Evolutionary conservation across 23 red algal species (phyloP).

Genomic region (Gracilaria gracilis): DNA sequence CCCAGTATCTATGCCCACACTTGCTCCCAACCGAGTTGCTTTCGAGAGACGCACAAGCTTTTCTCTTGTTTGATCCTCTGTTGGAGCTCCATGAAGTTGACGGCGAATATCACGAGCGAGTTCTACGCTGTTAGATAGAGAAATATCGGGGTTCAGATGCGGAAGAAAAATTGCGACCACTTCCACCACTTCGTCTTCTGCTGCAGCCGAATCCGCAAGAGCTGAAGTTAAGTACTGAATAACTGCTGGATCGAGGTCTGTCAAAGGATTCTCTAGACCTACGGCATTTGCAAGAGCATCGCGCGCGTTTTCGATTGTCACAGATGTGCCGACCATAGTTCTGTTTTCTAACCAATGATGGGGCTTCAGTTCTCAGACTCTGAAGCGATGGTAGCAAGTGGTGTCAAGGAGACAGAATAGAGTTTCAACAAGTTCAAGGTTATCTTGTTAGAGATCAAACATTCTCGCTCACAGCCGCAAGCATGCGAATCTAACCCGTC

Average conservation of each 20-base stretch:
- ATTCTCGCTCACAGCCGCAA: too few species aligned
- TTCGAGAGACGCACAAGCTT: conserved; percentile 61
- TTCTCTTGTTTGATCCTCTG: conserved; percentile 38
- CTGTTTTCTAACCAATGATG: background rate
- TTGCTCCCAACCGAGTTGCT: conserved; percentile 73
- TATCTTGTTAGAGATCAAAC: too few species aligned
- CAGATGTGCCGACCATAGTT: background rate
- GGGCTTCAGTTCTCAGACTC: too few species aligned
- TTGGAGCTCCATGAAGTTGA: conserved; percentile 63
- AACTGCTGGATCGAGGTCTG: conserved; percentile 66
- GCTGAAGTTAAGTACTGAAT: conserved; percentile 59
- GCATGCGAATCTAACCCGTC: too few species aligned
- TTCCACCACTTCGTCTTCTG: conserved; percentile 73
- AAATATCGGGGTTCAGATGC: conserved; percentile 28
- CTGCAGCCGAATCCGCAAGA: conserved; percentile 48
- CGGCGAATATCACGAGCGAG: conserved; percentile 66
- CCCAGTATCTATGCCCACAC: conserved; percentile 49
- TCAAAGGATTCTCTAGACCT: conserved; percentile 52
- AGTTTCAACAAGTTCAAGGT: too few species aligned
- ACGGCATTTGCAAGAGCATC: conserved; percentile 16
- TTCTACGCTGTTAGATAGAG: background rate
- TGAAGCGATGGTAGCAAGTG: too few species aligned
- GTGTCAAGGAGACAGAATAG: too few species aligned
- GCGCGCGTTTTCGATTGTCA: background rate
- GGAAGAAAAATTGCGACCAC: conserved; percentile 65